These are phyloP conservation scores for Naganishia cerealis DNA, from an alignment of 1,284 basidiomycete species.

Conservation along the genomic window DNA sequence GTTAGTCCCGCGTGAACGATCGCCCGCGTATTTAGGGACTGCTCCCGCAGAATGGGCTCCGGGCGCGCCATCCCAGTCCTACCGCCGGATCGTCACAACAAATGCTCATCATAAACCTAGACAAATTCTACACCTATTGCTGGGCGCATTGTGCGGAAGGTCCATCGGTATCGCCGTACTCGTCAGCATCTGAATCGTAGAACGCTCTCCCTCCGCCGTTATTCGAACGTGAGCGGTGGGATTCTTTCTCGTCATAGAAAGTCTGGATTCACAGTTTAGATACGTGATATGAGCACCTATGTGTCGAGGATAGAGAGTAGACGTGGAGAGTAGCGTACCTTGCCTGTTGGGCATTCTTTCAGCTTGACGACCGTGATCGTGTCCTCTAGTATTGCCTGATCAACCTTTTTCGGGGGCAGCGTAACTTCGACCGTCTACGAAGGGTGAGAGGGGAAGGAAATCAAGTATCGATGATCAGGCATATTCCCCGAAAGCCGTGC, in stretches of 20 bases:
- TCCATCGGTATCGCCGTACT: conserved; percentile 22
- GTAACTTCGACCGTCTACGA: conserved; percentile 7
- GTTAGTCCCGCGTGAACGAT: background rate
- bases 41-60: background rate
- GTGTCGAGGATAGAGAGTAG: background rate
- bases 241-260: conserved; percentile 23
- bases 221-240: background rate
- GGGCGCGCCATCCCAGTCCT: background rate
- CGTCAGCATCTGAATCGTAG: conserved; percentile 18
- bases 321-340: background rate
- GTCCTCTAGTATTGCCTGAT: conserved; percentile 25
- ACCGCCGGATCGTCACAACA: background rate
- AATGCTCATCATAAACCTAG: background rate
- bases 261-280: background rate
- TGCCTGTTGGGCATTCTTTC: conserved; percentile 23
- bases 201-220: conserved; percentile 9
- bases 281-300: background rate
- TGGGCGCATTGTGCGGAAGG: conserved; percentile 22
- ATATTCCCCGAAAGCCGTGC: background rate
- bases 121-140: conserved; percentile 5
- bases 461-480: background rate
- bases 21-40: background rate
- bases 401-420: conserved; percentile 18
- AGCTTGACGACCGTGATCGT: conserved; percentile 18
- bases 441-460: background rate